Evolutionary conservation across 257 asterid species (phyloP).

Genomic region (Solanum chmielewskii): DNA sequence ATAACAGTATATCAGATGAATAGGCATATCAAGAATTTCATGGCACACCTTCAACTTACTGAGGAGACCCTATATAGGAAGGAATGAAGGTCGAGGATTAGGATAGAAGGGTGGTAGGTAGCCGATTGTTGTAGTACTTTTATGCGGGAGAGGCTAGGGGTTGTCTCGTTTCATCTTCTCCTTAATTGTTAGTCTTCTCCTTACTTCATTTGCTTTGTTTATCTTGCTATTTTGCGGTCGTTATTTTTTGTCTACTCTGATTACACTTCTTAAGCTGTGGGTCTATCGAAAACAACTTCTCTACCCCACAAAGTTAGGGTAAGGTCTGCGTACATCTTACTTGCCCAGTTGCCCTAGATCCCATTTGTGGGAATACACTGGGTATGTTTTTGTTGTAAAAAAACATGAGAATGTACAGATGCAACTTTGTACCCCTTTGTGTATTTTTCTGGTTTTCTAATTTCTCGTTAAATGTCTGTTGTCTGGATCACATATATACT

Average conservation of each 20-base stretch:
- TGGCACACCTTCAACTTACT: not conserved
- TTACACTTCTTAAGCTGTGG: not conserved
- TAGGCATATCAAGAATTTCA: not conserved
- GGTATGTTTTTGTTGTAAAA: not conserved
- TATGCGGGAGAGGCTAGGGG: not conserved
- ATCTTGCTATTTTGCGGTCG: not conserved
- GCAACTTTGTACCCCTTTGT: not conserved
- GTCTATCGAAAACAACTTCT: not conserved
- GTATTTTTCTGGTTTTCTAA: not conserved
- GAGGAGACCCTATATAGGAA: not conserved
- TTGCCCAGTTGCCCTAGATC: not conserved
- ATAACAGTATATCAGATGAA: not conserved
- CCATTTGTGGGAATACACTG: not conserved
- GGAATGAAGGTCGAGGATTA: not conserved
- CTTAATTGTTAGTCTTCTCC: not conserved
- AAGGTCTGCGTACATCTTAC: not conserved
- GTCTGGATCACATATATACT: not conserved
- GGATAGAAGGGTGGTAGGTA: not conserved
- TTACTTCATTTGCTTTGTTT: not conserved
- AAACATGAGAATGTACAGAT: not conserved
- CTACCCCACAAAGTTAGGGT: not conserved
- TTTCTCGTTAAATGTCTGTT: not conserved
- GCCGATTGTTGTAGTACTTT: not conserved
- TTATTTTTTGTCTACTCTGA: not conserved
- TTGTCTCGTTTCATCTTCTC: not conserved